Percentiles rank a stretch among this genome's conserved stretches.
Conservation (phyloP, 805 yeast species). For the Starmerella khaoyaiensis region DNA sequence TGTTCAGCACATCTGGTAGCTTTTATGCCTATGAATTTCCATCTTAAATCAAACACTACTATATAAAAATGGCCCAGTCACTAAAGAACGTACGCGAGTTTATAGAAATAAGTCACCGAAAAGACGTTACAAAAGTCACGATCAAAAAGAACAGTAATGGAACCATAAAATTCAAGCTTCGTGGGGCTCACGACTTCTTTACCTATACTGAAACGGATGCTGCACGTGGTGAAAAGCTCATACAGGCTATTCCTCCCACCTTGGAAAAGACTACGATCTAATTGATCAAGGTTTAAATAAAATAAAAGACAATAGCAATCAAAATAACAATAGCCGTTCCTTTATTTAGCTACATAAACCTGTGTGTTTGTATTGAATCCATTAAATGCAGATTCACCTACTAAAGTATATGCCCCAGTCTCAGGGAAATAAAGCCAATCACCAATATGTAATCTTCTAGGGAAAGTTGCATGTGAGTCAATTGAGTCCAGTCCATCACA, state of each 20-base stretch:
- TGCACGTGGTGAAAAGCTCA: conserved; percentile 93
- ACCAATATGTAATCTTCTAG: conserved; percentile 57
- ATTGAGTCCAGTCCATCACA: conserved; percentile 94
- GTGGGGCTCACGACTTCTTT: conserved; percentile 90
- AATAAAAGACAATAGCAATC: conserved; percentile 9
- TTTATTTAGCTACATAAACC: conserved; percentile 4
- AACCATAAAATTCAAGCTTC: conserved; percentile 98
- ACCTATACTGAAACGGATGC: conserved; percentile 91
- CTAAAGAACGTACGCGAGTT: conserved; percentile 94
- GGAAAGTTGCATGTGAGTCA: conserved; percentile 38
- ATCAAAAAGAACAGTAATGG: conserved; percentile 85
- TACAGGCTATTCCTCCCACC: conserved; percentile 89
- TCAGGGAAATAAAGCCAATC: conserved; percentile 83
- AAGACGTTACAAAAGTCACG: conserved; percentile 85
- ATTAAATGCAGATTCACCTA: conserved; percentile 86
- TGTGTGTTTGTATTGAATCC: conserved; percentile 42
- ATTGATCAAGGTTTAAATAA: not conserved
- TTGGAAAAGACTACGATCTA: conserved; percentile 22
- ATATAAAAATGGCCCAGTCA: conserved; percentile 34
- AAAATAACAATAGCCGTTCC: conserved; percentile 1
- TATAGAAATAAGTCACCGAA: conserved; percentile 74
- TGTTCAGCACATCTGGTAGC: too few species aligned
- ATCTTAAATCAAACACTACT: too few species aligned
- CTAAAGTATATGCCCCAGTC: conserved; percentile 83
- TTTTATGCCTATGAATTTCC: too few species aligned